Base-by-base conservation (phyloP, 345 rosid species). In the Iberis pinnata region DNA sequence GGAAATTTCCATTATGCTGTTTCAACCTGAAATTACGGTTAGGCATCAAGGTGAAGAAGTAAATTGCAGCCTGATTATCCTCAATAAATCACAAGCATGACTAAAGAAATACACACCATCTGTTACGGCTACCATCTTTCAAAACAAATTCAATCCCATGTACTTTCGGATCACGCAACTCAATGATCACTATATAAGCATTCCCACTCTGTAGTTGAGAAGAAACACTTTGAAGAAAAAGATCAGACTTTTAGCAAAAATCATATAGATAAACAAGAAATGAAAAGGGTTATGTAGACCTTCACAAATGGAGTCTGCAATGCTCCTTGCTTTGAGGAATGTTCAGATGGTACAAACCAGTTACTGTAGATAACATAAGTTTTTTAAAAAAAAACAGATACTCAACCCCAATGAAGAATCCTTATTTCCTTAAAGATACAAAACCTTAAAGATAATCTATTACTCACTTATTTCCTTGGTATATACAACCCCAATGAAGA, bases 401-500 rank as follows among this genome's bases (percentile, higher is more conserved):
- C n/a, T n/a, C n/a, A n/a, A 19, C 26, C 15, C 25, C 22, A 42
- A 20, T 52, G 37, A n/a, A 53, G 46, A 35, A 39, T 45, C 25
- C 88, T 39, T 39, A 18, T 72, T 72, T 57, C 80, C 88, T 31
- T 31, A n/a, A n/a, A n/a, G n/a, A n/a, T n/a, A n/a, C n/a, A n/a
- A n/a, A n/a, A 19, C 26, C 15, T 31, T 24, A 42, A 20, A 55
- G 37, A 53, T 49, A 35, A 39, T 45, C 25, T 6, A 22, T 2
- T 53, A 49, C 68, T 72, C 71, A 81, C 88, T 39, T 39, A 18
- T 72, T 72, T 57, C 80, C 88, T 31, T 31, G 73, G 75, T 62
- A 74, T 51, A 76, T 42, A 69, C 72, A 74, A 48, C 82, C 88
- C 88, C 84, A 76, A 56, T 74, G 82, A 60, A 81, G 81, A 70